A percentile compares a stretch with the other conserved stretches of the same genome.
These are phyloP conservation scores for Trichoderma sp. DNA, from an alignment of 2,329 filamentous ascomycete genomes.

Conservation along the genomic window DNA sequence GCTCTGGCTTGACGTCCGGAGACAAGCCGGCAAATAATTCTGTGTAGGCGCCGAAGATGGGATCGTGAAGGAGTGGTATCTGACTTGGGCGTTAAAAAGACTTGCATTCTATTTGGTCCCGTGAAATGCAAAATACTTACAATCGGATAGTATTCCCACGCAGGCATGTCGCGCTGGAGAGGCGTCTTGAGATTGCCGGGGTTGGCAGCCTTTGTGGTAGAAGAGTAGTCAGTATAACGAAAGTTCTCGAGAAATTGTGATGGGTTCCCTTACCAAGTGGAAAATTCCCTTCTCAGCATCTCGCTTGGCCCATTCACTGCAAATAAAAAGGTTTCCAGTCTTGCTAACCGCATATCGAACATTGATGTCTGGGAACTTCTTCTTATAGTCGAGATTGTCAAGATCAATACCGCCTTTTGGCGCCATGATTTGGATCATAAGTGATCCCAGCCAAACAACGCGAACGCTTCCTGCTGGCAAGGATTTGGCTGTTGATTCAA, in stretches of 20 bases:
- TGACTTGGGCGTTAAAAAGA: not conserved
- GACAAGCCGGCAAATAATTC: constrained; percentile 50
- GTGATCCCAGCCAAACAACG: constrained; percentile 28
- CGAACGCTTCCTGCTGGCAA: constrained; percentile 24
- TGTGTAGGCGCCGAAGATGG: constrained; percentile 48
- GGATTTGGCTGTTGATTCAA: constrained; percentile 37
- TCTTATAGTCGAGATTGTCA: constrained; percentile 30
- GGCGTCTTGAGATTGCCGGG: constrained; percentile 40
- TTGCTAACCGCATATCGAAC: constrained; percentile 15
- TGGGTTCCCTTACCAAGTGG: not conserved
- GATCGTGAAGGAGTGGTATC: constrained; percentile 29
- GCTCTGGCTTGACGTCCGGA: constrained; percentile 42
- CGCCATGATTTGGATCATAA: constrained; percentile 18
- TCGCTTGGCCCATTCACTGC: constrained; percentile 18
- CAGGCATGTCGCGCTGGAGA: constrained; percentile 26
- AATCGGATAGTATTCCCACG: not conserved
- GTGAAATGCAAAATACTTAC: not conserved
- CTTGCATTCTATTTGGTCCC: rapidly evolving
- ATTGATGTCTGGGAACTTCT: not conserved
- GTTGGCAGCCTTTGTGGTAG: constrained; percentile 30
- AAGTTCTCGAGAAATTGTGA: not conserved
- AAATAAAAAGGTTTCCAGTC: constrained; percentile 14
- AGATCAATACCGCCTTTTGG: constrained; percentile 26
- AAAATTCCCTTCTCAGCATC: constrained; percentile 24
- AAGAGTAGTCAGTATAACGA: not conserved